Evolutionary conservation across 345 rosid species (phyloP).

Genomic region (Eucalyptus erythrocorys): DNA sequence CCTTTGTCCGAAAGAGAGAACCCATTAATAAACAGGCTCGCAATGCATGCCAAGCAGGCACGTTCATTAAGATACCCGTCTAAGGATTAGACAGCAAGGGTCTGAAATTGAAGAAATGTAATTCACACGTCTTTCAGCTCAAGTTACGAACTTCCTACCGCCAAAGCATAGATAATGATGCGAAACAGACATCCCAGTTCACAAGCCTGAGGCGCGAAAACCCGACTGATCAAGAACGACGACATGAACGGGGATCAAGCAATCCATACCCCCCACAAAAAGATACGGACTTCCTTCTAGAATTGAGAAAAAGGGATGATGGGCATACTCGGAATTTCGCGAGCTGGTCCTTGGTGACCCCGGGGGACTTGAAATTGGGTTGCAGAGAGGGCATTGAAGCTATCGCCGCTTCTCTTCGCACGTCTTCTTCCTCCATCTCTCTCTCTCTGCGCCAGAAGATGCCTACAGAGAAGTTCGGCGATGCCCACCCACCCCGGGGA

Average conservation of each 20-base stretch:
- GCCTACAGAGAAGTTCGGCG: background rate
- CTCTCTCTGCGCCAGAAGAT: background rate
- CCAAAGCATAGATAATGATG: background rate
- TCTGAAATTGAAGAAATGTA: background rate
- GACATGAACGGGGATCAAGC: background rate
- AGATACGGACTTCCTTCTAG: background rate
- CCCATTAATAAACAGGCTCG: background rate
- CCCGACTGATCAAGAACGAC: background rate
- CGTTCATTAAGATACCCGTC: background rate
- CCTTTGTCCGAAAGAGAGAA: background rate
- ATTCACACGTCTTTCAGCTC: background rate
- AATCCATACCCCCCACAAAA: background rate
- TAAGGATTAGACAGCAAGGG: background rate
- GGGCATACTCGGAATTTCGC: constrained; percentile 1
- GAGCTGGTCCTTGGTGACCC: background rate
- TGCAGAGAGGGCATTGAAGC: background rate
- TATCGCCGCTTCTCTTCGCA: constrained; percentile 5
- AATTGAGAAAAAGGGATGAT: background rate
- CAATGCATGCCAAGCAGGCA: background rate
- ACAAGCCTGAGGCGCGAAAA: background rate
- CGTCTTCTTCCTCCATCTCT: constrained; percentile 3
- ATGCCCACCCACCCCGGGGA: background rate
- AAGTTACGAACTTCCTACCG: background rate
- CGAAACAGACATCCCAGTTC: background rate
- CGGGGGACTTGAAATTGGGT: background rate